Base-by-base conservation (phyloP, 202 grass and related monocot genomes). In the Zoysia matrella region DNA sequence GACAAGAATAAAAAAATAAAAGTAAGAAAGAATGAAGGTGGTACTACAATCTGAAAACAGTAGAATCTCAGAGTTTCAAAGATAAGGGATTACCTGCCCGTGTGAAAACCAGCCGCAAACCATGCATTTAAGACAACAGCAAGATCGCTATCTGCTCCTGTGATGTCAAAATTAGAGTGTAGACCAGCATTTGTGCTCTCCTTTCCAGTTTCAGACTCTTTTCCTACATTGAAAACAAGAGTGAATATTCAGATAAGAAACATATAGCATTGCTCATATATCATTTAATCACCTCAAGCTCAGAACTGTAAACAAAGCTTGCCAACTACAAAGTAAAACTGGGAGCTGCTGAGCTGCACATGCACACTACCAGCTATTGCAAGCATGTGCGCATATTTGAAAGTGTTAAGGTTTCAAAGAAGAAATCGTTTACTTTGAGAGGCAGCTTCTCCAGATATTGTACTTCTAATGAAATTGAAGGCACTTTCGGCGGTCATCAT, bases 81-180 rank as follows among this genome's bases (percentile, higher is more conserved):
- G 74, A 84, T 22, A 51, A 56, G n/a, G 22, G 11, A 67, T 91
- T 91, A 91, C 94, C 94, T 97, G 84, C 89, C 81, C 72, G 94
- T 94, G 72, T 92, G 74, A 81, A 97, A 97, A 15, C 94, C 94
- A 81, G 94, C 92, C 49, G 87, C 88, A 89, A 89, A 97, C 92
- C 94, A 94, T 73, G 94, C 86, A 83, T 86, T 92, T 57, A 97
- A 80, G 78, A 97, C 86, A 73, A 64, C 77, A 66, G 86, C 56
- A 70, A 94, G 92, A 87, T 91, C 91, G 48, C 74, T 76, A 80
- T 91, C 84, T 57, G 47, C 77, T 61, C 78, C 54, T 51, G 61
- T 49, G 82, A 51, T 57, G 14, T 87, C 69, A 44, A 85, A 86
- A 71, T 80, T 83, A 5, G 57, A 79, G 22, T 54, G 44, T 63